phyloP scores from a whole-genome alignment of 1,284 basidiomycete species.

The Mrakiaceae sp. region DNA sequence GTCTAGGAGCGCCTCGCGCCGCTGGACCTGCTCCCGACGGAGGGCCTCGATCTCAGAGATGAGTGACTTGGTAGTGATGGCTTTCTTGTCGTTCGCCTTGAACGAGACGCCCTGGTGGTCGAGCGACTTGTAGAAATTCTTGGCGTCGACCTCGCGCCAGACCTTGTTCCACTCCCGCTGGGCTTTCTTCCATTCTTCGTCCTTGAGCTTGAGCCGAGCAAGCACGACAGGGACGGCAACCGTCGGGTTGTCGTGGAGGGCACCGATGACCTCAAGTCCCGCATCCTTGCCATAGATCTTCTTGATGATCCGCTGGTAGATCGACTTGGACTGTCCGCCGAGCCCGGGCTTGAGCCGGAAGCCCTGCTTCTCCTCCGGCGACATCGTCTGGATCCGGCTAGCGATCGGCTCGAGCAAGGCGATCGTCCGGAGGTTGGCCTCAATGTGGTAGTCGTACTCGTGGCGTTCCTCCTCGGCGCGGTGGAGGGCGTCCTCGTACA shows the following conservation, averaged over 20 bases:
- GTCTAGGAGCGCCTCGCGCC: constrained; percentile 58
- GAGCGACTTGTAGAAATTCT: constrained; percentile 94
- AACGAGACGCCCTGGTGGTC: constrained; percentile 93
- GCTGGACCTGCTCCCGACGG: constrained; percentile 60
- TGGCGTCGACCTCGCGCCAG: constrained; percentile 92
- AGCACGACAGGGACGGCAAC: constrained; percentile 89
- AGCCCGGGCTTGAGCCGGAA: constrained; percentile 83
- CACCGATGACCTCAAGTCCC: constrained; percentile 73
- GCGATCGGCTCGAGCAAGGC: constrained; percentile 83
- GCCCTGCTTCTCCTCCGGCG: constrained; percentile 66
- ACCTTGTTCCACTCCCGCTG: constrained; percentile 95
- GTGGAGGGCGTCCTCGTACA: constrained; percentile 91
- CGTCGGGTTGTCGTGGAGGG: constrained; percentile 83
- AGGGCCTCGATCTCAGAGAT: constrained; percentile 76
- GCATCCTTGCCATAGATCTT: constrained; percentile 79
- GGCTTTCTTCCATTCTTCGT: constrained; percentile 92
- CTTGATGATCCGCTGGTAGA: constrained; percentile 90
- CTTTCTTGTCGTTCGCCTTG: constrained; percentile 95
- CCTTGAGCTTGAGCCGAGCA: constrained; percentile 79
- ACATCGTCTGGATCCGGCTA: constrained; percentile 78
- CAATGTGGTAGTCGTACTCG: constrained; percentile 95
- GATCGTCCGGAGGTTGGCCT: constrained; percentile 84
- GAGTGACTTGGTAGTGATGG: constrained; percentile 79
- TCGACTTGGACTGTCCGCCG: constrained; percentile 72
- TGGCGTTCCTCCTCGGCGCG: constrained; percentile 96